A percentile compares a stretch with the other conserved stretches of the same genome.
Conservation (phyloP, 148 eudicot genomes). For the Cornus suecica region DNA sequence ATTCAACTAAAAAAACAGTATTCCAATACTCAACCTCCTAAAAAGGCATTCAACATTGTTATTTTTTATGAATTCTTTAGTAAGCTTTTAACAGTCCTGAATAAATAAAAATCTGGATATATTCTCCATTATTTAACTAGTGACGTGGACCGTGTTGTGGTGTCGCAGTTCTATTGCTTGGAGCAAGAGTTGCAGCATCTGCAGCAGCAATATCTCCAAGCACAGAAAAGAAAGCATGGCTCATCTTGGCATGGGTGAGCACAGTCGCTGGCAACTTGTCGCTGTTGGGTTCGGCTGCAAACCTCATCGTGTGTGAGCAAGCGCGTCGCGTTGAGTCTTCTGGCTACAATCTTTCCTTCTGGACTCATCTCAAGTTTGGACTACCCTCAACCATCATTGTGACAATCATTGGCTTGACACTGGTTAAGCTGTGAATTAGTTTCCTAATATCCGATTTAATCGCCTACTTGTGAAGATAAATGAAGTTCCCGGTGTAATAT, state of each 20-base stretch:
- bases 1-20: neutral
- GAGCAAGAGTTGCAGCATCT: slow-evolving; percentile 69
- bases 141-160: neutral
- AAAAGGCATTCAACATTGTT: no score
- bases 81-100: neutral
- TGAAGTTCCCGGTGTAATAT: neutral
- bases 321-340: slow-evolving; percentile 54
- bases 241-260: slow-evolving; percentile 34
- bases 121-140: neutral
- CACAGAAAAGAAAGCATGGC: slow-evolving; percentile 32
- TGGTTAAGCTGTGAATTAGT: slow-evolving; percentile 35
- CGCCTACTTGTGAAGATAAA: neutral
- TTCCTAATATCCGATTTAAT: neutral
- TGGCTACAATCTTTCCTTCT: slow-evolving; percentile 62
- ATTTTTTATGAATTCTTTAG: neutral
- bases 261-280: slow-evolving; percentile 31
- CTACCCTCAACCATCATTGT: slow-evolving; percentile 76
- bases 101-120: no score
- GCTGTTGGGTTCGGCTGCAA: slow-evolving; percentile 31
- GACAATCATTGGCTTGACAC: slow-evolving; percentile 58
- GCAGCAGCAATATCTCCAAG: slow-evolving; percentile 55
- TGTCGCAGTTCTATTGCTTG: slow-evolving; percentile 58
- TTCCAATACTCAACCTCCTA: neutral
- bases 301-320: slow-evolving; percentile 44
- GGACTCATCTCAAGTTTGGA: slow-evolving; percentile 76